These are phyloP conservation scores for Rubus parviflorus DNA, from an alignment of 306 rosid species.

Conservation along the genomic window DNA sequence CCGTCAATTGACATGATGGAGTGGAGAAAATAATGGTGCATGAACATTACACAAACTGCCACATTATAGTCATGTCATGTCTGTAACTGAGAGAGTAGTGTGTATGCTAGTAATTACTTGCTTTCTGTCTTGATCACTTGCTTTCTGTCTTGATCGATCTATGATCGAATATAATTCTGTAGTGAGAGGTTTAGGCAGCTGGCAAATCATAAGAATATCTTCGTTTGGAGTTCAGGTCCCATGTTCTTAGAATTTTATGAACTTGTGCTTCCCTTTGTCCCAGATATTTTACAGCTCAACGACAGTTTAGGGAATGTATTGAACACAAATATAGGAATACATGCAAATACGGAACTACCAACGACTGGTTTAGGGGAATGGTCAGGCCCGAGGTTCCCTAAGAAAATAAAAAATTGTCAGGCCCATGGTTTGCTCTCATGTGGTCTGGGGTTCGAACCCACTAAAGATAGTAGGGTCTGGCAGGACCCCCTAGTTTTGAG, in stretches of 20 bases:
- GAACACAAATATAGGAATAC: not conserved
- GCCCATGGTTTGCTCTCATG: not conserved
- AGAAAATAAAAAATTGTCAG: not conserved
- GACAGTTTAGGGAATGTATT: not conserved
- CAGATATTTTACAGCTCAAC: not conserved
- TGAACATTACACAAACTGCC: not conserved
- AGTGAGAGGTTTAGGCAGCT: not conserved
- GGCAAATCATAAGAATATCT: not conserved
- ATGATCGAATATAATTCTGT: not conserved
- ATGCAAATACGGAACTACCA: not conserved
- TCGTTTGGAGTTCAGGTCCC: not conserved
- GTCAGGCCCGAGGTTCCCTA: not conserved
- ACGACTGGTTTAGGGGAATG: not conserved
- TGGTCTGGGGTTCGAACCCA: not conserved
- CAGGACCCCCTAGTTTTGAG: not conserved
- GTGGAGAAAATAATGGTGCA: not conserved
- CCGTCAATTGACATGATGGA: not conserved
- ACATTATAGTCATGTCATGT: not conserved
- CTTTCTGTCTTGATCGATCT: not conserved
- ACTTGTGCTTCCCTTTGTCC: not conserved
- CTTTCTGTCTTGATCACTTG: not conserved
- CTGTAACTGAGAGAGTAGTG: not conserved
- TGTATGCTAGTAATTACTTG: not conserved
- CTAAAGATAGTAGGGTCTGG: too few species aligned
- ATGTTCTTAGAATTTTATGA: not conserved